phyloP scores from a whole-genome alignment of 1,284 basidiomycete species.

The Lentinula novae-zelandiae region DNA sequence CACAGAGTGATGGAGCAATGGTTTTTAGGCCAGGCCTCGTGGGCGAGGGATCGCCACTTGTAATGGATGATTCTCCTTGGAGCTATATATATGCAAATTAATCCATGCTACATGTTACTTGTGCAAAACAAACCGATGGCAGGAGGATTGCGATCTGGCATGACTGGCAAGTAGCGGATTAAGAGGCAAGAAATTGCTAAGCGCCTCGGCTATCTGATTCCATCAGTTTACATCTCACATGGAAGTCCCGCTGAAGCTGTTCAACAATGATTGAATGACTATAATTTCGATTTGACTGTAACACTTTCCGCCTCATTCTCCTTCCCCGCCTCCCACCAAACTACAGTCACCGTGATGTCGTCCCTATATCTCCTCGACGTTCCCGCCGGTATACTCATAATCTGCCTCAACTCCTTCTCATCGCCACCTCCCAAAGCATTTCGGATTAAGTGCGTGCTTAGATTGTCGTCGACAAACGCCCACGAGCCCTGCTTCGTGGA shows the following conservation, averaged over 20 bases:
- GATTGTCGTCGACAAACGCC: conserved; percentile 85
- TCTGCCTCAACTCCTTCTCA: conserved; percentile 56
- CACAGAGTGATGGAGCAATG: no score
- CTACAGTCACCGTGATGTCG: conserved; percentile 88
- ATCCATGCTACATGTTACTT: no score
- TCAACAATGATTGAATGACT: neutral
- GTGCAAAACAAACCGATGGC: no score
- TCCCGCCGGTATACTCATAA: conserved; percentile 86
- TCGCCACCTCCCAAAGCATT: conserved; percentile 93
- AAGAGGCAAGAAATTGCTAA: no score
- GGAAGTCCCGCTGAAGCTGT: neutral
- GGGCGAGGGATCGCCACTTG: no score
- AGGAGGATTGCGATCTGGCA: no score
- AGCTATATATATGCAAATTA: no score
- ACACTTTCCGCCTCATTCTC: conserved; percentile 32
- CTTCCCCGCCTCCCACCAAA: conserved; percentile 73
- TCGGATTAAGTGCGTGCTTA: conserved; percentile 88
- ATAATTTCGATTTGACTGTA: conserved; percentile 13
- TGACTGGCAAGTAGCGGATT: no score
- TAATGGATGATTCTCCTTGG: no score
- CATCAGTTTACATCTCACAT: neutral
- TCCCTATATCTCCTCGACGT: conserved; percentile 79
- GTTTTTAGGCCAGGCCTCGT: no score
- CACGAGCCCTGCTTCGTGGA: conserved; percentile 49
- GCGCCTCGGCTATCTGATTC: no score